These are phyloP conservation scores for Poterioochromonas sp. DNA, from an alignment of 352 stramenopile genomes.

Conservation along the genomic window DNA sequence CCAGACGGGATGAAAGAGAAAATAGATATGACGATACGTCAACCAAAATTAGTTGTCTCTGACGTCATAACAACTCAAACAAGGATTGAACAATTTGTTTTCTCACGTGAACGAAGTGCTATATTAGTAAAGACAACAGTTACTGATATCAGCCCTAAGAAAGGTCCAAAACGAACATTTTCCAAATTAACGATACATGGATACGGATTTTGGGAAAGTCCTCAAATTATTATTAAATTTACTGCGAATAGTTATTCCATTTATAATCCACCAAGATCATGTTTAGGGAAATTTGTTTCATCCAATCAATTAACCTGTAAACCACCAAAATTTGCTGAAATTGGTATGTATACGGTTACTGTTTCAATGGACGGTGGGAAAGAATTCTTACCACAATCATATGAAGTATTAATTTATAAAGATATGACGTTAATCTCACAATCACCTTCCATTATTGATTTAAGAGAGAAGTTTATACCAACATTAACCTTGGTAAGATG, in stretches of 20 bases:
- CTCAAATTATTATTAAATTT: conserved; percentile 13
- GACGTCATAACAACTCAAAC: neutral
- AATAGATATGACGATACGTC: too few relatives aligned
- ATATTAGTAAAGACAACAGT: neutral
- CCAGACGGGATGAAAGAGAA: neutral
- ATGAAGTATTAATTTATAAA: conserved; percentile 16
- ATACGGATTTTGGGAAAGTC: conserved; percentile 1
- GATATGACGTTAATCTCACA: neutral
- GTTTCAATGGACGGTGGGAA: conserved; percentile 20
- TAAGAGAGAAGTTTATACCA: neutral
- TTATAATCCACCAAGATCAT: conserved; percentile 7
- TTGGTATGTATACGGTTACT: conserved; percentile 12
- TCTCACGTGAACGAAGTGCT: neutral
- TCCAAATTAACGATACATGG: neutral
- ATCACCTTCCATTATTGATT: neutral
- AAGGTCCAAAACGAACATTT: conserved; percentile 10
- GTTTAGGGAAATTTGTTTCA: neutral
- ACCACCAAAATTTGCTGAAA: conserved; percentile 4
- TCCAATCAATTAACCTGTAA: neutral
- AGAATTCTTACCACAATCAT: conserved; percentile 1
- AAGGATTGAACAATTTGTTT: conserved; percentile 3
- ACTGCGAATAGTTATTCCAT: neutral
- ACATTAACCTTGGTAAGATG: neutral
- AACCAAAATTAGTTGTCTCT: neutral
- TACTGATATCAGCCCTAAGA: neutral